Base-by-base conservation (phyloP, 352 stramenopile species). In the Plasmopara muralis region DNA sequence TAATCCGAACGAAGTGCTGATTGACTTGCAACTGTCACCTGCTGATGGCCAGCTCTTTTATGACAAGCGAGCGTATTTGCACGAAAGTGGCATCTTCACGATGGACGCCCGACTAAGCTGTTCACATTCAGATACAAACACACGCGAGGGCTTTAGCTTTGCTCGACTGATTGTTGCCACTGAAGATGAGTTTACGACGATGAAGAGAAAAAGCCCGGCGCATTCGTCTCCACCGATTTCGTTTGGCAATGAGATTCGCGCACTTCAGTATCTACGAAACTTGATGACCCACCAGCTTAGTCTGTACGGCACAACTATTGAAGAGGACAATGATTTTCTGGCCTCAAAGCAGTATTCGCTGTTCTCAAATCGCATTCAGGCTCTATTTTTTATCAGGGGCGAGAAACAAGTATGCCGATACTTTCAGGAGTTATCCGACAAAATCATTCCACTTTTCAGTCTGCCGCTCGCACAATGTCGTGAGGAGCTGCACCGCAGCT, bases 1-100 rank as follows among this genome's bases (percentile, higher is more conserved):
- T 62, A 99, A 97, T 85, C 96, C 96, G 18, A 99, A 99, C 82
- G 96, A 99, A 71, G 94, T 98, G 44, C 82, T 90, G 59, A 78
- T 93, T 9, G 78, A 89, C 43, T 68, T 93, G n/a, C 72, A 92
- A 57, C 62, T 95, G n/a, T 50, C 68, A 5, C 55, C 66, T 0
- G 50, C 57, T 0, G 80, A 87, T 47, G 77, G 76, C 8, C 76
- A 87, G 56, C 76, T 91, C 28, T 91, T 85, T 55, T 93, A 88
- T 61, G 77, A 91, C 68, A 90, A 87, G 62, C 76, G 72, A 47
- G 80, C 80, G 33, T 93, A 93, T 60, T 64, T 93, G 25, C 77
- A 93, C 34, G 83, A 93, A 49, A 88, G 77, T 61, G 85, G 81
- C 34, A 91, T 91, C 45, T 91, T 83, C 60, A 89, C 79, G 12